phyloP scores from a whole-genome alignment of 192 early-diverging fungal genomes.

The Coemansia nantahalensis region DNA sequence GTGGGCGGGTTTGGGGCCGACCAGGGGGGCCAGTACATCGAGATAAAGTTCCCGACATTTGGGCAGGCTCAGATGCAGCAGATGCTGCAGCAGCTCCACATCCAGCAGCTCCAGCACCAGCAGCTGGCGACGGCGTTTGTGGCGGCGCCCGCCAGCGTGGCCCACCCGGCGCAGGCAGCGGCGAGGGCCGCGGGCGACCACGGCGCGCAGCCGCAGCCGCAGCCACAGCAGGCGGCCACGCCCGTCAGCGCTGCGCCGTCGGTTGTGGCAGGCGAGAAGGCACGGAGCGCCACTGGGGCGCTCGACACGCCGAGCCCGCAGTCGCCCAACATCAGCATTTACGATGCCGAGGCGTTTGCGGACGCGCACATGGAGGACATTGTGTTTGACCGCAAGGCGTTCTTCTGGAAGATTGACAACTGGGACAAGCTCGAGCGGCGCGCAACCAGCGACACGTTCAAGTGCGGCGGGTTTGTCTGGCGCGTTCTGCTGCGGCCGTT shows the following conservation, averaged over 20 bases:
- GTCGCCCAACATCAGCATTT: slow-evolving; percentile 39
- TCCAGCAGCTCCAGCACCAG: slow-evolving; percentile 20
- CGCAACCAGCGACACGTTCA: slow-evolving; percentile 47
- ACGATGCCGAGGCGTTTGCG: slow-evolving; percentile 39
- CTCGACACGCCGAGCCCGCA: slow-evolving; percentile 1
- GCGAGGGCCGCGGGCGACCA: neutral
- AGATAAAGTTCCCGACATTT: slow-evolving; percentile 53
- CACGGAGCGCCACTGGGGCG: neutral
- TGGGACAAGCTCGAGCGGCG: slow-evolving; percentile 50
- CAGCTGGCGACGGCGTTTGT: neutral
- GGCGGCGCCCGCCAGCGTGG: too few species aligned
- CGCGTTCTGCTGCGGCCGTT: slow-evolving; percentile 85
- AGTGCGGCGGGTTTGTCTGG: slow-evolving; percentile 59
- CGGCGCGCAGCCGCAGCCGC: slow-evolving; percentile 3
- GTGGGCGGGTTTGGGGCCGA: slow-evolving; percentile 44
- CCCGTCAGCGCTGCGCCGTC: slow-evolving; percentile 18
- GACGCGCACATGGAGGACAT: slow-evolving; percentile 50
- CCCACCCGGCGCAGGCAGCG: slow-evolving; percentile 5
- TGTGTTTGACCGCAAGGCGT: slow-evolving; percentile 45
- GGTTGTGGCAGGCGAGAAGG: neutral
- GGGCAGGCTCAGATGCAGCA: slow-evolving; percentile 51
- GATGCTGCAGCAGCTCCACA: slow-evolving; percentile 52
- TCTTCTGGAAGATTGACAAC: slow-evolving; percentile 50
- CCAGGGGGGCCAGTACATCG: slow-evolving; percentile 51
- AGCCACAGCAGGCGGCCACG: slow-evolving; percentile 8